Percentiles rank a stretch among this genome's conserved stretches.
Evolutionary conservation across 2,329 filamentous ascomycete species (phyloP).

Genomic region (Colletotrichum sp.): DNA sequence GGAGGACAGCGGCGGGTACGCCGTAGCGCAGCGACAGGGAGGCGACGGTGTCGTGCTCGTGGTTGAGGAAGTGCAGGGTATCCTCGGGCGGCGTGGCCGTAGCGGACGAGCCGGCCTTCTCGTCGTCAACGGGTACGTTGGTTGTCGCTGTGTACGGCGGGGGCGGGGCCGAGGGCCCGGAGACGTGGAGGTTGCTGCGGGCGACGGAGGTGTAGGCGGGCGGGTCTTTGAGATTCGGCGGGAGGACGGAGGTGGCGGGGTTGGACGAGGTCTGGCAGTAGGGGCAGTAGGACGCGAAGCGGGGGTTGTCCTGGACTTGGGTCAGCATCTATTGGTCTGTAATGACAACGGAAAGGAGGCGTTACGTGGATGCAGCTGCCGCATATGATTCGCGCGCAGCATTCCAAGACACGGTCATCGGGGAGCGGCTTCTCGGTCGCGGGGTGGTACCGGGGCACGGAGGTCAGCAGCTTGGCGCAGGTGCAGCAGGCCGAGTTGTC

Average conservation of each 20-base stretch:
- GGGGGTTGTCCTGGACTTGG: slow-evolving; percentile 59
- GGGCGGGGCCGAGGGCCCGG: slow-evolving; percentile 35
- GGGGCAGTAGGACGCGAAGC: slow-evolving; percentile 71
- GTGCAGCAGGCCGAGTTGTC: slow-evolving; percentile 65
- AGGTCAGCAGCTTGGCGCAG: slow-evolving; percentile 66
- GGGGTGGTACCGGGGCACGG: slow-evolving; percentile 54
- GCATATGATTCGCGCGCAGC: slow-evolving; percentile 76
- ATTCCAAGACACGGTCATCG: slow-evolving; percentile 66
- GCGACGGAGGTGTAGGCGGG: slow-evolving; percentile 62
- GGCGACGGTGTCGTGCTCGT: slow-evolving; percentile 68
- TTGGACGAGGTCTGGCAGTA: slow-evolving; percentile 75
- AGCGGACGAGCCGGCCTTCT: slow-evolving; percentile 30
- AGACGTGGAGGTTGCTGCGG: neutral
- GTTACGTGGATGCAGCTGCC: slow-evolving; percentile 69
- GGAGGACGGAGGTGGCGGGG: slow-evolving; percentile 53
- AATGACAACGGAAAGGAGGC: slow-evolving; percentile 14
- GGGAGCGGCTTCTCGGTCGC: slow-evolving; percentile 66
- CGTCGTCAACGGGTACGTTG: slow-evolving; percentile 21
- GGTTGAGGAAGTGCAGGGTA: slow-evolving; percentile 76
- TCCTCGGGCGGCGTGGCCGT: slow-evolving; percentile 52
- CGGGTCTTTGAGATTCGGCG: slow-evolving; percentile 71
- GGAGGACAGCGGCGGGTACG: slow-evolving; percentile 67
- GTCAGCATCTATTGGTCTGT: neutral
- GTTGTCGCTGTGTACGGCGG: slow-evolving; percentile 38
- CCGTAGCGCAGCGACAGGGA: slow-evolving; percentile 75